Percentiles rank a stretch among this genome's conserved stretches.
Evolutionary conservation across 306 rosid species (phyloP).

Genomic region (Begonia fuchsioides): DNA sequence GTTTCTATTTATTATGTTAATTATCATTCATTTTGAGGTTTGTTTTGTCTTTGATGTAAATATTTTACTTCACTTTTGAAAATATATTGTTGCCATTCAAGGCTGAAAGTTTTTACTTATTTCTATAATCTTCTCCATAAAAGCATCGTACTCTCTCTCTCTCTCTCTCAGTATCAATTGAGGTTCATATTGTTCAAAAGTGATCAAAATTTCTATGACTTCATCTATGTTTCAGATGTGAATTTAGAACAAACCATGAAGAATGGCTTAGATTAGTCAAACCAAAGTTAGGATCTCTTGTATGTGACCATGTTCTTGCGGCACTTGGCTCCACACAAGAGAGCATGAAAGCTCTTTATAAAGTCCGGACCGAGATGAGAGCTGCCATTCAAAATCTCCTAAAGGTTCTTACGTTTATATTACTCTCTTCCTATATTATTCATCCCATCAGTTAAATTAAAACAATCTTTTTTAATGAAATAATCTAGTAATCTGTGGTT

Average conservation of each 20-base stretch:
- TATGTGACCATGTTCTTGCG: conserved; percentile 32
- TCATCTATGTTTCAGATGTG: conserved; percentile 48
- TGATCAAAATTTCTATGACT: conserved; percentile 5
- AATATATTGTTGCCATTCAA: no score
- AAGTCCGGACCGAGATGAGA: conserved; percentile 74
- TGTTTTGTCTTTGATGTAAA: no score
- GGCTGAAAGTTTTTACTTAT: no score
- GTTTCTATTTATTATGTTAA: no score
- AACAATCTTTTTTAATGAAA: no score
- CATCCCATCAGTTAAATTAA: no score
- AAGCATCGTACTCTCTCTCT: no score
- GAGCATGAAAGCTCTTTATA: conserved; percentile 49
- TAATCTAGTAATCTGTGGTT: no score
- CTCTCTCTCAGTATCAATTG: background rate
- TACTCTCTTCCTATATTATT: no score
- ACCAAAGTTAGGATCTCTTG: conserved; percentile 45
- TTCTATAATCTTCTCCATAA: no score
- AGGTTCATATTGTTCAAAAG: background rate
- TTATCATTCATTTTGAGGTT: no score
- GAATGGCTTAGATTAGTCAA: conserved; percentile 70
- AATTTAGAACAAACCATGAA: conserved; percentile 74
- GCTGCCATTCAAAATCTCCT: conserved; percentile 56
- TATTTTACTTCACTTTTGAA: no score
- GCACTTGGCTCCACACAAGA: conserved; percentile 45
- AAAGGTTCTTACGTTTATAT: conserved; percentile 32